Evolutionary conservation across 2,329 filamentous ascomycete genomes (phyloP), one percentile per base, ranked within the genome.

Genomic region (Aspergillus fructus): DNA sequence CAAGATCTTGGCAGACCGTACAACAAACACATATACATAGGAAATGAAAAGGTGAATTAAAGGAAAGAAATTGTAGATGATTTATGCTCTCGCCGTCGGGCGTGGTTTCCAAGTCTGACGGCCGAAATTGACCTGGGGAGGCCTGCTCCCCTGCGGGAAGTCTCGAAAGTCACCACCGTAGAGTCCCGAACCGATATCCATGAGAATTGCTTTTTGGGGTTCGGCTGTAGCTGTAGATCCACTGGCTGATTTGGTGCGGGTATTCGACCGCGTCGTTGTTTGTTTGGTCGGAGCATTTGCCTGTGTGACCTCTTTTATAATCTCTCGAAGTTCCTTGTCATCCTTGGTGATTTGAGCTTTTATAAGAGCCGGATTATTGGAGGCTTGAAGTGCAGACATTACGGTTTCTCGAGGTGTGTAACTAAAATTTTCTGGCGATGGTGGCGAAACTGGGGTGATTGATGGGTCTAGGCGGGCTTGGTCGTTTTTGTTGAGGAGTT

Each of bases 291-390:
- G 37, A 24, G 63, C 39, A 24, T 64, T 66, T 37, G 64, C 62
- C 65, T 80, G 82, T 57, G 75, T 81, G 54, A 81, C 72, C 1
- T 87, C 83, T 60, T 84, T 89, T 63, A 96, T 74, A 41, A 96
- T 87, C 0, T 89, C 82, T 12, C 81, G 81, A 2, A 97, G 78
- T 69, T 97, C 93, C 27, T 83, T 76, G 42, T 96, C 90, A 53
- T 86, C 81, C 34, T 80, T 84, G 5, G 86, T 85, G 64, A 97
- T 94, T 73, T 99, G 94, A 0, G 94, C 93, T 66, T 85, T 88
- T 50, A 97, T 82, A 69, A 94, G 94, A 8, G 81, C 76, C 4
- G 86, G 67, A 33, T 85, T 80, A 30, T 75, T 75, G 3, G 74
- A 74, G 7, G 82, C 81, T 45, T 84, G 79, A 1, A 96, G 80